Conservation (phyloP, 2,329 filamentous ascomycete species). For the Tolypocladium pustulatum region DNA sequence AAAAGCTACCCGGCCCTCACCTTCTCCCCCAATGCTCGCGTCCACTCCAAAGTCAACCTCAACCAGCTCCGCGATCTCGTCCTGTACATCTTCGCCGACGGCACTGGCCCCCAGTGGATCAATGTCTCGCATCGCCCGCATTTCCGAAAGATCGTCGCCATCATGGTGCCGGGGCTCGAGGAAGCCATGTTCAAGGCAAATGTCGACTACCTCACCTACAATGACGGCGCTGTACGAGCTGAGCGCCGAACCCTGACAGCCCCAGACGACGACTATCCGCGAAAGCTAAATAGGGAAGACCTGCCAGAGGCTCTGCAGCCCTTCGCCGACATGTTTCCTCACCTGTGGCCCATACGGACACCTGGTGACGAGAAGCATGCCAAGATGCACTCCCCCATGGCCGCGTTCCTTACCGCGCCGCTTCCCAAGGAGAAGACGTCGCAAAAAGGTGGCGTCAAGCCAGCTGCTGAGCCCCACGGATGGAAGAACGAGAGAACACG, state of each 20-base stretch:
- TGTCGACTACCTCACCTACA: slow-evolving; percentile 38
- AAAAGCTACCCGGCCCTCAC: slow-evolving; percentile 49
- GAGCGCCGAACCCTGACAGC: slow-evolving; percentile 23
- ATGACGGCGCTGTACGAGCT: slow-evolving; percentile 21
- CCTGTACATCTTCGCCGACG: slow-evolving; percentile 58
- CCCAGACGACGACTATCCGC: slow-evolving; percentile 51
- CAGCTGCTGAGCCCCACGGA: slow-evolving; percentile 50
- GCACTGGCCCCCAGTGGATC: slow-evolving; percentile 54
- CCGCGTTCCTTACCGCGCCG: slow-evolving; percentile 71
- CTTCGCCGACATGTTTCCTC: slow-evolving; percentile 72
- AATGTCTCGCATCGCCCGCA: slow-evolving; percentile 50
- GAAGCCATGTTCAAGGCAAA: slow-evolving; percentile 72
- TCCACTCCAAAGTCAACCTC: slow-evolving; percentile 52
- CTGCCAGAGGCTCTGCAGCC: slow-evolving; percentile 48
- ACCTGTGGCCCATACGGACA: slow-evolving; percentile 81
- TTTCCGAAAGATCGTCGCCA: slow-evolving; percentile 69
- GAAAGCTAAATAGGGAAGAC: slow-evolving; percentile 36
- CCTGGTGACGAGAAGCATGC: slow-evolving; percentile 75
- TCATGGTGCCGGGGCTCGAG: slow-evolving; percentile 90
- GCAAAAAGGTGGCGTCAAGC: slow-evolving; percentile 46
- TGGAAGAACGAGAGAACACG: slow-evolving; percentile 69
- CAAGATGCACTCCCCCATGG: slow-evolving; percentile 77
- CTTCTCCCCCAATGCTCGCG: slow-evolving; percentile 45
- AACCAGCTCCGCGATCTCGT: slow-evolving; percentile 53
- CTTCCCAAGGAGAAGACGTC: slow-evolving; percentile 55